Conservation (phyloP, 371 early-diverging fungal genomes). For the Haplosporangium sp. region DNA sequence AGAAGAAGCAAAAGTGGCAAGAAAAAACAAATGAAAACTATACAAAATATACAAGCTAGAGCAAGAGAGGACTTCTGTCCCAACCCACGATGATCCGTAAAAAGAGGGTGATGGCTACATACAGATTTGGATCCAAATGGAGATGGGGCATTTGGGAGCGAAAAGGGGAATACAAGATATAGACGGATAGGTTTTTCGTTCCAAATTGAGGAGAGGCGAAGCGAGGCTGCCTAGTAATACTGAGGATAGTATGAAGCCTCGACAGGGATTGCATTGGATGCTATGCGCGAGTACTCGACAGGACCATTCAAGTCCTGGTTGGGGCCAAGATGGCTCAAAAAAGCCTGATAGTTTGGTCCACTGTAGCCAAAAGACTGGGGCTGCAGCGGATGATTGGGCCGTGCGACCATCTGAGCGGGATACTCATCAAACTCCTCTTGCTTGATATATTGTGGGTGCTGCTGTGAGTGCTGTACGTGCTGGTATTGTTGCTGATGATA, state of each 20-base stretch:
- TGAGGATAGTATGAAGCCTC: slow-evolving; percentile 17
- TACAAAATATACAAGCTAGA: too few species aligned
- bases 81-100: too few species aligned
- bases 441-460: slow-evolving; percentile 8
- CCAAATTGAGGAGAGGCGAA: too few species aligned
- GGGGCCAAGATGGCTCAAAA: slow-evolving; percentile 26
- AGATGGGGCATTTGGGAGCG: too few species aligned
- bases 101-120: too few species aligned
- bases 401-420: slow-evolving; percentile 11
- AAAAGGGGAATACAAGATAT: too few species aligned
- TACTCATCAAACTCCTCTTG: slow-evolving; percentile 16
- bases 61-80: too few species aligned
- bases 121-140: too few species aligned
- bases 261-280: slow-evolving; percentile 4
- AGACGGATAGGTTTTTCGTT: too few species aligned
- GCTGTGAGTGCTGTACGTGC: slow-evolving; percentile 13
- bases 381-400: slow-evolving; percentile 24
- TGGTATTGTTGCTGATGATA: slow-evolving; percentile 11
- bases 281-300: slow-evolving; percentile 27
- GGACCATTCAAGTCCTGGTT: slow-evolving; percentile 16
- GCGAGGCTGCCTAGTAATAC: slow-evolving; percentile 12
- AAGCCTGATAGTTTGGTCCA: slow-evolving; percentile 19
- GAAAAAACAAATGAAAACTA: too few species aligned
- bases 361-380: slow-evolving; percentile 8
- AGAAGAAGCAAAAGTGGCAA: too few species aligned